Evolutionary conservation across 75 land plant species (phyloP).

Genomic region (Cunninghamia lanceolata): DNA sequence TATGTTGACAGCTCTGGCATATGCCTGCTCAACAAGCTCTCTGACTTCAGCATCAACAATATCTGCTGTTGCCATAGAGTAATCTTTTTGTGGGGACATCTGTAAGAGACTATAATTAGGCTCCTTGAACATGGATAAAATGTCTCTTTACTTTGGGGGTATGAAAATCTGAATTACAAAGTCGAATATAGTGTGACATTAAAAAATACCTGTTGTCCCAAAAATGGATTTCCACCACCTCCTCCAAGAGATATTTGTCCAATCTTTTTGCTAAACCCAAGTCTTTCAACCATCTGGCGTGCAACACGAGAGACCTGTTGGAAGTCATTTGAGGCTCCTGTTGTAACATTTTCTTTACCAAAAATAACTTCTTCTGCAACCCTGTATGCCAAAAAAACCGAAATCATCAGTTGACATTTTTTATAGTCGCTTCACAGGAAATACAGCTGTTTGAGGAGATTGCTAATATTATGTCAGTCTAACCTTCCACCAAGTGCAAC

Average conservation of each 20-base stretch:
- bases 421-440: background rate
- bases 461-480: background rate
- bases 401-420: background rate
- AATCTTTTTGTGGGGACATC: conserved; percentile 90
- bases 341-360: conserved; percentile 95
- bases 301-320: conserved; percentile 99
- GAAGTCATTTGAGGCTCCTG: conserved; percentile 99
- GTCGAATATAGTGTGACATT: too few relatives aligned
- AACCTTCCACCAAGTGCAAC: conserved; percentile 99
- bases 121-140: background rate
- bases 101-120: conserved; percentile 15
- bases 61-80: conserved; percentile 99
- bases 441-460: background rate
- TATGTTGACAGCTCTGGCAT: conserved; percentile 72
- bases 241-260: conserved; percentile 97
- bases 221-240: conserved; percentile 95
- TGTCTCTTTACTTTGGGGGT: background rate
- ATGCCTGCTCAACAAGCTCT: conserved; percentile 90
- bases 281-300: conserved; percentile 98
- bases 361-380: conserved; percentile 99
- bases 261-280: conserved; percentile 99
- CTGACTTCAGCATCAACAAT: conserved; percentile 96
- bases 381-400: conserved; percentile 33
- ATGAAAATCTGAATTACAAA: background rate
- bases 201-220: conserved; percentile 83